Percentiles rank a stretch among this genome's conserved stretches.
These are phyloP conservation scores for Epipyxis sp. DNA, from an alignment of 108 stramenopile species.

Conservation along the genomic window DNA sequence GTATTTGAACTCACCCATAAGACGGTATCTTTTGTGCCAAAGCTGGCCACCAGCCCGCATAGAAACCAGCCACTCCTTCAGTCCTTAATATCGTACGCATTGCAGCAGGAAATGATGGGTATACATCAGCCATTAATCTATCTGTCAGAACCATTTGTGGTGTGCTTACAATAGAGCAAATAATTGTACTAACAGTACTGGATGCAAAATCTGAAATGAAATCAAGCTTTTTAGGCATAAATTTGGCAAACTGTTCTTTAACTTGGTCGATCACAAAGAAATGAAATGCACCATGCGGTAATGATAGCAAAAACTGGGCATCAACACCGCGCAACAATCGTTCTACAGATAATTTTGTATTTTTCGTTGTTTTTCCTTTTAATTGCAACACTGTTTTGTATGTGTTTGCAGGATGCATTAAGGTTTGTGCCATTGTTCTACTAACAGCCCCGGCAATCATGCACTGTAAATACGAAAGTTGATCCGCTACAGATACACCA, in stretches of 20 bases:
- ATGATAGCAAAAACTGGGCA: constrained; percentile 82
- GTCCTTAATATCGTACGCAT: constrained; percentile 50
- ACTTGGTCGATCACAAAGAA: constrained; percentile 82
- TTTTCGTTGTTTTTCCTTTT: constrained; percentile 37
- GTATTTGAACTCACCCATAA: constrained; percentile 5
- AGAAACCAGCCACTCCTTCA: constrained; percentile 74
- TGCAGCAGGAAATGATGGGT: constrained; percentile 70
- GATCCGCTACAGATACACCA: too few relatives aligned
- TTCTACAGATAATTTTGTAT: background rate
- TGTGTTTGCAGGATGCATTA: constrained; percentile 81
- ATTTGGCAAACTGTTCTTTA: background rate
- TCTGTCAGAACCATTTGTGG: constrained; percentile 93
- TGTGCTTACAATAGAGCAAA: constrained; percentile 78
- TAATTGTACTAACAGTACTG: constrained; percentile 77
- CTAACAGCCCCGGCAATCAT: background rate
- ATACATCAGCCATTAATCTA: constrained; percentile 94
- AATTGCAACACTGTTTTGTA: constrained; percentile 93
- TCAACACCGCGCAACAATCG: constrained; percentile 81
- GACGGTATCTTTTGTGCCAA: constrained; percentile 86
- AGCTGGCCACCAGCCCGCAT: constrained; percentile 92
- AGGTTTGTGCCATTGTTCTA: constrained; percentile 69
- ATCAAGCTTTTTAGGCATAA: background rate
- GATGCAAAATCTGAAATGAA: constrained; percentile 71
- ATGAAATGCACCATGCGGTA: constrained; percentile 92
- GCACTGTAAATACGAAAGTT: background rate